These are phyloP conservation scores for Diaporthe citriasiana DNA, from an alignment of 2,329 filamentous ascomycete genomes.

Conservation along the genomic window DNA sequence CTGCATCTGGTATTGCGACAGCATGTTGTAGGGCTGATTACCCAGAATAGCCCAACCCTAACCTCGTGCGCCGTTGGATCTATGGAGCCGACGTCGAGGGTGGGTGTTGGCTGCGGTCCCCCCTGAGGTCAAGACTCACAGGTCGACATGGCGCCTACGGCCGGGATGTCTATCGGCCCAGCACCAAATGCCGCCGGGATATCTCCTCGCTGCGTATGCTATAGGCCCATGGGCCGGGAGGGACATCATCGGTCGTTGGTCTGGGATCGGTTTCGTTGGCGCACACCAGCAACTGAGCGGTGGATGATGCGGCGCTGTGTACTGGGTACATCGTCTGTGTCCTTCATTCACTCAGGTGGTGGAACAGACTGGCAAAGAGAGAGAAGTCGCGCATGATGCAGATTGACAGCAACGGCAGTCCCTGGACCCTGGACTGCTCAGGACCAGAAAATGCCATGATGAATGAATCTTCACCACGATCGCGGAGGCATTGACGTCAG, in stretches of 20 bases:
- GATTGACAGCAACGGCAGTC: neutral
- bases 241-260: neutral
- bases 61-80: constrained; percentile 1
- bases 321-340: neutral
- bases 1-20: neutral
- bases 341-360: neutral
- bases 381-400: constrained; percentile 13
- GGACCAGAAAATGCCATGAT: constrained; percentile 6
- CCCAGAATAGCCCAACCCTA: constrained; percentile 1
- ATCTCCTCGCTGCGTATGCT: neutral
- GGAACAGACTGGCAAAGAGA: neutral
- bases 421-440: neutral
- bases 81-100: neutral
- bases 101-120: neutral
- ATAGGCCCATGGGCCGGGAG: neutral
- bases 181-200: neutral
- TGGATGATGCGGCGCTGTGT: neutral
- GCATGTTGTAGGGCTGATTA: constrained; percentile 22
- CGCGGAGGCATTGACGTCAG: constrained; percentile 24
- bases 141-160: neutral
- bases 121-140: neutral
- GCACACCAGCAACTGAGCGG: neutral
- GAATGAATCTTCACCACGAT: constrained; percentile 14
- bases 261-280: neutral
- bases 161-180: constrained; percentile 18